phyloP scores from a whole-genome alignment of 805 yeast species.

The Saccharomycopsis babjevae region DNA sequence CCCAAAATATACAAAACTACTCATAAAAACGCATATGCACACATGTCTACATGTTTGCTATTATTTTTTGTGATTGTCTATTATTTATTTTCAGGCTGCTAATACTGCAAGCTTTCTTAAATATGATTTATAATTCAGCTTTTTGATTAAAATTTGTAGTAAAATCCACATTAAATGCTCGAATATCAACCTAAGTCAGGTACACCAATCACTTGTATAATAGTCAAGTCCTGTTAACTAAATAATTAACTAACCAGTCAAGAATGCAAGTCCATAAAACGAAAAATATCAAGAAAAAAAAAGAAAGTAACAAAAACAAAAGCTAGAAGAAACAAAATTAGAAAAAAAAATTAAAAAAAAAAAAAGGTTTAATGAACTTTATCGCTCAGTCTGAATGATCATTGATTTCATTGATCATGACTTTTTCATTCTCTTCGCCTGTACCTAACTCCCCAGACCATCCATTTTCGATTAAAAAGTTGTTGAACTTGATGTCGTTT shows the following conservation, averaged over 20 bases:
- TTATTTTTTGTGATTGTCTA: no score
- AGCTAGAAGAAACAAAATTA: not conserved
- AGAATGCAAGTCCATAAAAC: not conserved
- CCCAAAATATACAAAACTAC: no score
- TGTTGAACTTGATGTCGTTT: slow-evolving; percentile 55
- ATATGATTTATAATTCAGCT: no score
- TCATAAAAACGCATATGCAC: not conserved
- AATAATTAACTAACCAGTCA: not conserved
- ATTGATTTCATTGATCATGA: not conserved
- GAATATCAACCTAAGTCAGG: not conserved
- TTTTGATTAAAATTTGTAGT: no score
- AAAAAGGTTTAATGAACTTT: not conserved
- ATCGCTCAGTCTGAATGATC: not conserved
- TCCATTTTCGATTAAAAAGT: slow-evolving; percentile 47
- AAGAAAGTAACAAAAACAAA: not conserved
- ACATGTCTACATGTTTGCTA: not conserved
- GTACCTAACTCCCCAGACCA: slow-evolving; percentile 39
- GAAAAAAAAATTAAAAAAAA: not conserved
- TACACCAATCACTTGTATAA: not conserved
- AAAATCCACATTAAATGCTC: not conserved
- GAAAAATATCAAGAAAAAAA: not conserved
- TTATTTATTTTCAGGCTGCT: no score
- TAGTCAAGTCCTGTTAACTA: not conserved
- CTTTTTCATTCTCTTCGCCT: slow-evolving; percentile 4
- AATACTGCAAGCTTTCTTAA: no score